Base-by-base conservation (phyloP, 2,329 filamentous ascomycete genomes). In the Trichoderma endophyticum region DNA sequence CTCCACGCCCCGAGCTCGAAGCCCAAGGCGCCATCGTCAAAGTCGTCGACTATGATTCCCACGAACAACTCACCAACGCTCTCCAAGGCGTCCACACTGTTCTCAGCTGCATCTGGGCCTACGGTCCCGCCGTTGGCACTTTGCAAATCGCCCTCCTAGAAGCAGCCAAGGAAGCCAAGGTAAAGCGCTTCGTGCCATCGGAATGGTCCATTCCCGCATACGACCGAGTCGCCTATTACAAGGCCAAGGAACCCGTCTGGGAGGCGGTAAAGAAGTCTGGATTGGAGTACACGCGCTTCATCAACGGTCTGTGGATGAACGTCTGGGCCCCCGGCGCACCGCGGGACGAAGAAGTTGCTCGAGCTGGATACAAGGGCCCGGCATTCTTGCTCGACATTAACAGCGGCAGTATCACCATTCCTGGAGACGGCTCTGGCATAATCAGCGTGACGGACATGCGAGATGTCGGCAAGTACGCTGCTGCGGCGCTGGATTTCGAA, bases 211-310 rank as follows among this genome's bases (percentile, higher is more conserved):
- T 72, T 9, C 39, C 65, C 24, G 26, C 36, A n/a, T 72, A 72
- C 57, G 32, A 72, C 8, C 32, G 11, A 21, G 32, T 72, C 2
- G 12, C 11, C 11, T 70, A n/a, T 30, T 72, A 72, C 9, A 62
- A 61, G 12, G 4, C 57, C 21, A 72, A 72, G 48, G 57, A 32
- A 18, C 6, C 30, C 6, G 65, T 72, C 28, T 72, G 71, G 65
- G 65, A 70, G 24, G 71, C 71, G 0, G 65, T 72, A 3, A 32
- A 70, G 7, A 63, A 59, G 48, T 72, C 71, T 1, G 71, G 71
- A 1, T 9, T 72, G 21, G 71, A 72, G 57, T 59, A 72, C 57
- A 72, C 71, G 28, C 71, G 71, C 39, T 72, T 72, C 65, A 57
- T 63, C n/a, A 15, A 8, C 9, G 71, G 71, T 14, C 3, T 72